A percentile compares a stretch with the other conserved stretches of the same genome.
Conservation (phyloP, 345 rosid genomes). For the Eucalyptus microcorys region DNA sequence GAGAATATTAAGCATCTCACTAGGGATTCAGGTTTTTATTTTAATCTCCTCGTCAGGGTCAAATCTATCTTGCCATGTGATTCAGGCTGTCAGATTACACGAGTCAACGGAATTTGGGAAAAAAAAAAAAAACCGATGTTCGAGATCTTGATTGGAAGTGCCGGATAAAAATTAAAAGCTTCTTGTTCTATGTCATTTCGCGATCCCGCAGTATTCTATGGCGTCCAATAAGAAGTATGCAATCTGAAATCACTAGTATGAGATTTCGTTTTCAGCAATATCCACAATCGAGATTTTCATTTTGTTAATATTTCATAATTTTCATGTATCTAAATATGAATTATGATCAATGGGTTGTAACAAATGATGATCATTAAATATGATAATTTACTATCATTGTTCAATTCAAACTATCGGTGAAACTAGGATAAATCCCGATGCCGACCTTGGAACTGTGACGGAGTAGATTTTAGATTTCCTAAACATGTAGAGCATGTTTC, state of each 20-base stretch:
- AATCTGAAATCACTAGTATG: fast-evolving
- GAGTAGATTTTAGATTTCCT: no score
- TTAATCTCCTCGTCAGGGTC: background rate
- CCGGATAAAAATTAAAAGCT: background rate
- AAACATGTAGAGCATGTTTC: fast-evolving
- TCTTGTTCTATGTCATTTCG: fast-evolving
- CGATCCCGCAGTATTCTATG: fast-evolving
- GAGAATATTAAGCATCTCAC: background rate
- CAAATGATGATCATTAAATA: no score
- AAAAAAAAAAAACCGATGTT: fast-evolving
- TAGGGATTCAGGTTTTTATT: background rate
- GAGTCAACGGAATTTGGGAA: background rate
- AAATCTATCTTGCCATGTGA: background rate
- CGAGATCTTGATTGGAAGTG: fast-evolving
- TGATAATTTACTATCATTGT: no score
- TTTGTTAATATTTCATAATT: no score
- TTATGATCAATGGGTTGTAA: no score
- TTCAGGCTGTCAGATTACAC: background rate
- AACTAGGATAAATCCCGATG: no score
- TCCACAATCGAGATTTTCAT: fast-evolving
- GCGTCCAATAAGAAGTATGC: fast-evolving
- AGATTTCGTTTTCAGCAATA: no score
- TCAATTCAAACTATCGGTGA: fast-evolving
- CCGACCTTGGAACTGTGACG: fast-evolving
- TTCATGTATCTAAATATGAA: fast-evolving